Evolutionary conservation across 2,329 filamentous ascomycete genomes (phyloP), one percentile per base, ranked within the genome.

Genomic region (Lasiodiplodia sp.): DNA sequence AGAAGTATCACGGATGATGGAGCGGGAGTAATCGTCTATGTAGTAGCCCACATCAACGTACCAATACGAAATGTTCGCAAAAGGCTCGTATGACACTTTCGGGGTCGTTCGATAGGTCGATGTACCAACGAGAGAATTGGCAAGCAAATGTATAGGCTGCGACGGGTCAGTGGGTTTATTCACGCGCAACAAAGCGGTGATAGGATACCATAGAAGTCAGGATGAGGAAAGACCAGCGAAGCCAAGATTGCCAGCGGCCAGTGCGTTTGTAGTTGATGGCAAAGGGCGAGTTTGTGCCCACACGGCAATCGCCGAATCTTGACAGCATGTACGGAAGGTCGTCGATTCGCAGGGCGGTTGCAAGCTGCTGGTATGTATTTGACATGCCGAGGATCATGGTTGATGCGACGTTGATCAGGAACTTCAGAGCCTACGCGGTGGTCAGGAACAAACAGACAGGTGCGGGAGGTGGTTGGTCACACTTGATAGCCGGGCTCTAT

Each of bases 341-440:
- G 25, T 69, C 67, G 6, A 74, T 70, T 12, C 71, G 72, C 18
- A 76, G 58, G 1, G 74, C 72, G 5, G 75, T 77, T 6, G 76
- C 68, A 14, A 77, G 65, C 60, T 78, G 75, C 52, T 78, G 74
- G 62, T 76, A 78, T 1, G 75, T 77, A 28, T 77, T 77, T 52
- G 73, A 75, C 72, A 75, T 75, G 16, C 75, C 73, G 4, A 77
- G 68, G 2, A 76, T 66, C 72, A 76, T 75, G 5, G 75, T 77
- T 1, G 74, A 74, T 10, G 71, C 75, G 1, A 75, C 67, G 64
- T 78, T 76, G 53, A 77, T 74, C 7, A 76, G 40, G 2, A 77
- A 63, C 8, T 67, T 67, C 14, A 67, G n/a, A 5, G 25, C n/a
- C 64, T 58, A 38, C 16, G n/a, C 21, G 23, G 12, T 11, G 11